phyloP scores from a whole-genome alignment of 768 basidiomycete species.

The Russula abietina region DNA sequence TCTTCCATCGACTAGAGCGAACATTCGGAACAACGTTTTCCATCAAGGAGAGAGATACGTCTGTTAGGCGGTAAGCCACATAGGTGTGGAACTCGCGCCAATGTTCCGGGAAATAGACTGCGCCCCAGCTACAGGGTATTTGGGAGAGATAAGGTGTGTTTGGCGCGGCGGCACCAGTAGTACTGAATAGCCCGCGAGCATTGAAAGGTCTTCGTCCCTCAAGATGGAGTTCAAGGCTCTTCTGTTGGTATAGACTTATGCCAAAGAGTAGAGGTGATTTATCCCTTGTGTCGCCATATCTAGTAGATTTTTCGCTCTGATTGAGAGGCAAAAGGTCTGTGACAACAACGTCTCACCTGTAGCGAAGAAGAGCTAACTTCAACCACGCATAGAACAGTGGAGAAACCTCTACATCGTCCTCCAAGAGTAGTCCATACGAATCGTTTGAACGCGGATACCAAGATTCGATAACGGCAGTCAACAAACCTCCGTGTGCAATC shows the following conservation, averaged over 20 bases:
- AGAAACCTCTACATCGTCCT: constrained; percentile 83
- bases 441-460: constrained; percentile 78
- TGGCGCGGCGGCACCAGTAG: constrained; percentile 36
- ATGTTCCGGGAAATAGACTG: constrained; percentile 82
- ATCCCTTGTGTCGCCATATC: constrained; percentile 46
- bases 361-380: constrained; percentile 73
- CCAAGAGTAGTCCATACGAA: constrained; percentile 72
- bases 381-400: constrained; percentile 81
- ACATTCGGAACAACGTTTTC: constrained; percentile 60
- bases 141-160: constrained; percentile 76
- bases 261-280: constrained; percentile 56
- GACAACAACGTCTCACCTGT: constrained; percentile 43
- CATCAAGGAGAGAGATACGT: constrained; percentile 35
- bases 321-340: not conserved
- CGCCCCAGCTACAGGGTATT: constrained; percentile 89
- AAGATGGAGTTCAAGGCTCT: constrained; percentile 64
- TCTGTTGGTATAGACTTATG: constrained; percentile 83
- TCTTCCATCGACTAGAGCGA: constrained; percentile 74
- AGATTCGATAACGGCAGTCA: constrained; percentile 80
- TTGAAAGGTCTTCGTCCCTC: constrained; percentile 64
- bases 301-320: constrained; percentile 35
- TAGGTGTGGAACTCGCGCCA: constrained; percentile 86
- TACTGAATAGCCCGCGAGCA: constrained; percentile 52
- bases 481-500: constrained; percentile 70
- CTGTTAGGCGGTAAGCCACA: constrained; percentile 55